These are phyloP conservation scores for Rhizopogon roseolus DNA, from an alignment of 768 basidiomycete species.

Conservation along the genomic window DNA sequence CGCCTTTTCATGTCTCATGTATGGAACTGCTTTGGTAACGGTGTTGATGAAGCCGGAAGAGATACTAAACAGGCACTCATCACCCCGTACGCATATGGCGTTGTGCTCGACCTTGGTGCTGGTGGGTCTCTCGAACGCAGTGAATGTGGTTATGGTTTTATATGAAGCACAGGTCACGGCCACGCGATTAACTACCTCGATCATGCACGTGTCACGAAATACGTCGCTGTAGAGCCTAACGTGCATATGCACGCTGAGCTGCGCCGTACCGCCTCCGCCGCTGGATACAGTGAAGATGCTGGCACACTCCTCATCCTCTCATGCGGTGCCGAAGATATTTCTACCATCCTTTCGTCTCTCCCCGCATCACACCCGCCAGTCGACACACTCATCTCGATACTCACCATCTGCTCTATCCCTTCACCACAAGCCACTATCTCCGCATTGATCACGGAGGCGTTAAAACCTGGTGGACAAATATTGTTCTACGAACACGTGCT, in stretches of 20 bases:
- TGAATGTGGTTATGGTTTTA: not conserved
- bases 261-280: constrained; percentile 39
- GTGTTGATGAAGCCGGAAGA: constrained; percentile 38
- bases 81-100: constrained; percentile 48
- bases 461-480: constrained; percentile 61
- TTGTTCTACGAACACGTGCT: constrained; percentile 71
- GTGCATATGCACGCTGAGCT: constrained; percentile 55
- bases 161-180: constrained; percentile 46
- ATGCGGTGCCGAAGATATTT: constrained; percentile 58
- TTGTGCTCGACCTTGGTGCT: constrained; percentile 66
- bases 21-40: constrained; percentile 47
- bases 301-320: constrained; percentile 54
- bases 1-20: constrained; percentile 53
- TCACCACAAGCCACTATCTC: constrained; percentile 44
- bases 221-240: constrained; percentile 74
- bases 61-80: constrained; percentile 44
- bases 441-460: constrained; percentile 42
- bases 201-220: constrained; percentile 46
- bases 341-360: constrained; percentile 39
- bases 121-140: constrained; percentile 32
- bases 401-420: constrained; percentile 66
- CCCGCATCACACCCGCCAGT: constrained; percentile 30
- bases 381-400: constrained; percentile 60
- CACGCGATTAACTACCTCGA: constrained; percentile 63
- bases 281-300: constrained; percentile 48